These are phyloP conservation scores for Leishmania arabica DNA, from an alignment of 208 protist species.

Conservation along the genomic window DNA sequence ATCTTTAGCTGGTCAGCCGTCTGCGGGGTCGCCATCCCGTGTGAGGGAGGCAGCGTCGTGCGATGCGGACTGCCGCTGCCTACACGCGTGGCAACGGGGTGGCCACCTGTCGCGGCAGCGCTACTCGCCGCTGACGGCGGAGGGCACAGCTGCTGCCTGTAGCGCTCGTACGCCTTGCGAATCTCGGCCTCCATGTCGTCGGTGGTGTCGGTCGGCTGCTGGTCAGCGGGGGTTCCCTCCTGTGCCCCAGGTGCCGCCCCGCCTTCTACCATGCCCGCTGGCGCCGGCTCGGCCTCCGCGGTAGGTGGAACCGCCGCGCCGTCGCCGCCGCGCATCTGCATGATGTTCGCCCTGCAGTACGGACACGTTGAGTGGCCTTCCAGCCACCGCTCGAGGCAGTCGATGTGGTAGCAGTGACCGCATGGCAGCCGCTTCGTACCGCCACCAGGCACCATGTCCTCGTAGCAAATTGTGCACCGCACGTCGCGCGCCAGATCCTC, in stretches of 20 bases:
- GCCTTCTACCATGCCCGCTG: slow-evolving; percentile 5
- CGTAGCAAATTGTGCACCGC: slow-evolving; percentile 87
- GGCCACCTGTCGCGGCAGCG: neutral
- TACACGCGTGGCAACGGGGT: neutral
- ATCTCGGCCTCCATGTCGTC: slow-evolving; percentile 26
- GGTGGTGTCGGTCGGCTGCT: neutral
- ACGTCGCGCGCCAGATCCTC: slow-evolving; percentile 59
- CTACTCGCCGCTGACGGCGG: neutral
- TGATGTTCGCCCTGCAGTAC: slow-evolving; percentile 76
- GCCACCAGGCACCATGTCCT: slow-evolving; percentile 63
- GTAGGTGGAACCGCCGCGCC: neutral
- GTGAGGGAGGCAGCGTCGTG: neutral
- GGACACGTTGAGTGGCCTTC: slow-evolving; percentile 80
- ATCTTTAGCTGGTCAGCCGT: slow-evolving; percentile 28
- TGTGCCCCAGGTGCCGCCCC: neutral
- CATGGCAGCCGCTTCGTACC: slow-evolving; percentile 72
- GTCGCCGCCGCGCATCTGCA: slow-evolving; percentile 27
- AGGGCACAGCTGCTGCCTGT: slow-evolving; percentile 14
- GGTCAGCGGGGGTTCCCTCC: neutral
- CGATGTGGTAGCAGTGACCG: slow-evolving; percentile 84
- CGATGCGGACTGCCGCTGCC: neutral
- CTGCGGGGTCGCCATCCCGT: neutral
- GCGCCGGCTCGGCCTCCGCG: neutral
- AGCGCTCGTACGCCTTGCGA: slow-evolving; percentile 34
- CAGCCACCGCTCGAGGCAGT: slow-evolving; percentile 80